A percentile compares a stretch with the other conserved stretches of the same genome.
These are phyloP conservation scores for Aeschynomene evenia DNA, from an alignment of 306 rosid species.

Conservation along the genomic window DNA sequence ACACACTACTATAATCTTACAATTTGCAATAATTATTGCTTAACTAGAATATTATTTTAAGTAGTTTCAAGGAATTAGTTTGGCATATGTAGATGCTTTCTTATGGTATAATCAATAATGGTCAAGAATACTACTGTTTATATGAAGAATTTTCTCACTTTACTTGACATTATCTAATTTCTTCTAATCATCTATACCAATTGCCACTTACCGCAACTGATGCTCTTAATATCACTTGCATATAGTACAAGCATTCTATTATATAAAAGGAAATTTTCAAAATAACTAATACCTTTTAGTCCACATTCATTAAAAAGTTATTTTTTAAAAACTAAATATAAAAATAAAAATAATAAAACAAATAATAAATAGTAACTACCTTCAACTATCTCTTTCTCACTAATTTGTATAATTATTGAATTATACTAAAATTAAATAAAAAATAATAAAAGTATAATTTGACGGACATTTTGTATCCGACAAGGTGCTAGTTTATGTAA, in stretches of 20 bases:
- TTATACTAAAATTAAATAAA: too few species aligned
- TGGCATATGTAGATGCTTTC: slow-evolving; percentile 29
- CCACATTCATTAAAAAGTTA: too few species aligned
- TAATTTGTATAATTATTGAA: too few species aligned
- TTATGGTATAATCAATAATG: not conserved
- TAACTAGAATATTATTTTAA: slow-evolving; percentile 9
- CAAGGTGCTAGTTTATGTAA: too few species aligned
- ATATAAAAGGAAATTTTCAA: too few species aligned
- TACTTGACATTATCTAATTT: slow-evolving; percentile 14
- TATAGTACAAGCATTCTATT: slow-evolving; percentile 7
- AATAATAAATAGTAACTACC: too few species aligned
- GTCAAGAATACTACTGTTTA: slow-evolving; percentile 6
- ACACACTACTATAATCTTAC: slow-evolving; percentile 2
- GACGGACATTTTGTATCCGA: too few species aligned
- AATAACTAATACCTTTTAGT: too few species aligned
- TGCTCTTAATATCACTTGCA: slow-evolving; percentile 19
- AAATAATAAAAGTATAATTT: too few species aligned
- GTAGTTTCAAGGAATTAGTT: slow-evolving; percentile 21
- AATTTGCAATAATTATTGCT: slow-evolving; percentile 29
- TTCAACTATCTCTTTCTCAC: too few species aligned
- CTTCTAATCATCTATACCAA: not conserved
- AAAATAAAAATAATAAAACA: too few species aligned
- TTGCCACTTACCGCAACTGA: slow-evolving; percentile 37
- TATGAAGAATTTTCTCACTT: not conserved
- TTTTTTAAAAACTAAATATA: too few species aligned